These are phyloP conservation scores for Zymoseptoria tritici DNA, from an alignment of 2,329 filamentous ascomycete genomes.

Conservation along the genomic window DNA sequence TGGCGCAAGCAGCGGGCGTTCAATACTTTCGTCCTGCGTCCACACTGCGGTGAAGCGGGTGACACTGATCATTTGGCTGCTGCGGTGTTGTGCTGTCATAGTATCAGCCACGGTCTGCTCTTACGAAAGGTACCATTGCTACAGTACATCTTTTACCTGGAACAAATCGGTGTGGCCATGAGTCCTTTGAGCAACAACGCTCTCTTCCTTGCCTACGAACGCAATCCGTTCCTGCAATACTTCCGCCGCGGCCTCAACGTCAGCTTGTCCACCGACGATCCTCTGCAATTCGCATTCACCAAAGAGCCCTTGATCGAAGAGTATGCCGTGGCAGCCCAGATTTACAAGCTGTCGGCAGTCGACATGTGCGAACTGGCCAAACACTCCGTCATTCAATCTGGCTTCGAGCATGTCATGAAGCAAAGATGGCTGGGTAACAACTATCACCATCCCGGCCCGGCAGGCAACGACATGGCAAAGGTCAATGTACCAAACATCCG, in stretches of 20 bases:
- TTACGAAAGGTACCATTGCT: constrained; percentile 89
- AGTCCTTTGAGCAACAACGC: constrained; percentile 98
- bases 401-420: constrained; percentile 84
- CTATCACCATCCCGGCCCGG: constrained; percentile 69
- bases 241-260: constrained; percentile 94
- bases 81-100: constrained; percentile 85
- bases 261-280: constrained; percentile 92
- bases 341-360: constrained; percentile 92
- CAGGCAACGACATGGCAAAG: constrained; percentile 87
- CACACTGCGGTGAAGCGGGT: constrained; percentile 93
- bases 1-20: constrained; percentile 88
- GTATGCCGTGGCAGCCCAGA: constrained; percentile 94
- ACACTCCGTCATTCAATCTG: constrained; percentile 90
- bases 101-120: constrained; percentile 89
- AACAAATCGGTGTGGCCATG: constrained; percentile 98
- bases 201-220: constrained; percentile 89
- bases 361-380: constrained; percentile 99
- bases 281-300: constrained; percentile 94
- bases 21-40: constrained; percentile 88
- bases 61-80: constrained; percentile 94
- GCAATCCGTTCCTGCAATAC: constrained; percentile 92
- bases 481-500: constrained; percentile 93
- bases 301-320: constrained; percentile 98
- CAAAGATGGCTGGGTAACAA: constrained; percentile 81
- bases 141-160: constrained; percentile 95